Conservation (phyloP, 306 rosid genomes). For the Pyrus betulifolia region DNA sequence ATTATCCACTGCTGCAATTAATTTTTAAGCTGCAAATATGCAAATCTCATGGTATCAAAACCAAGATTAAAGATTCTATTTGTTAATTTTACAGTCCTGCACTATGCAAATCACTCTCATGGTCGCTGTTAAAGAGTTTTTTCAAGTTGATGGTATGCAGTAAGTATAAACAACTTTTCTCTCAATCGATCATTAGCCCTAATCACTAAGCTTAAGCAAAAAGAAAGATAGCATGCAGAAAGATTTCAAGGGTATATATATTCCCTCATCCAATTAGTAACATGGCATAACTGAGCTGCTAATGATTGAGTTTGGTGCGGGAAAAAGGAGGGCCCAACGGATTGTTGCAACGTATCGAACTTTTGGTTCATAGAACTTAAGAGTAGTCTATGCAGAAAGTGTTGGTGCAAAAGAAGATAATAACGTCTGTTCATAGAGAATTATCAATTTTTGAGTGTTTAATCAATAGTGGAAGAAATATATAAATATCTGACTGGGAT, state of each 20-base stretch:
- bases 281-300: neutral
- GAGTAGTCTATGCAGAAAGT: neutral
- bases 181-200: no score
- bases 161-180: neutral
- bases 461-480: neutral
- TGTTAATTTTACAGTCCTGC: neutral
- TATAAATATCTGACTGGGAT: neutral
- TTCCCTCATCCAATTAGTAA: neutral
- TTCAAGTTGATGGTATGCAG: neutral
- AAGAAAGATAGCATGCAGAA: neutral
- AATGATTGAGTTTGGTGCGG: neutral
- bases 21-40: neutral
- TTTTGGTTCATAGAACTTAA: neutral
- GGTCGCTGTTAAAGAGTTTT: neutral
- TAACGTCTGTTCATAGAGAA: no score
- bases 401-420: neutral
- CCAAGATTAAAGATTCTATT: neutral
- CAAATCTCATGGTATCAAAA: neutral
- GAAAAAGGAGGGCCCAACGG: neutral
- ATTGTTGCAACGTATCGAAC: neutral
- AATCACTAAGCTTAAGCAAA: no score
- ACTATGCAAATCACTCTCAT: neutral
- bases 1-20: neutral
- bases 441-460: no score
- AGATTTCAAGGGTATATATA: neutral